Evolutionary conservation across 345 rosid species (phyloP).

Genomic region (Sapria himalayana): DNA sequence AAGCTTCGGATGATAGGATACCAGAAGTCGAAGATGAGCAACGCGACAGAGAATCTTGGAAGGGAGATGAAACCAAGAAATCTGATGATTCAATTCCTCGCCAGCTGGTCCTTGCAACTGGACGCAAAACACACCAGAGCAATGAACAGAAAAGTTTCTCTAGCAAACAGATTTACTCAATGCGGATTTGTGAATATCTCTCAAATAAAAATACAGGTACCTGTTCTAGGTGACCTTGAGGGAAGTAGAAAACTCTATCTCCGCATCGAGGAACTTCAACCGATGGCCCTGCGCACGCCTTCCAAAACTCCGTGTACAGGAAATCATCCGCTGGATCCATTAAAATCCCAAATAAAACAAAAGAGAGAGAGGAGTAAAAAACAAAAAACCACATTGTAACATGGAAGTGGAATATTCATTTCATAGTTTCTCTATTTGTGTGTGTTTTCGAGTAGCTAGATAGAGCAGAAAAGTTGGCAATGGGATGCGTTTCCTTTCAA

Average conservation of each 20-base stretch:
- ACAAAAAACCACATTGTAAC: no score
- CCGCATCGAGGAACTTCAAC: conserved; percentile 46
- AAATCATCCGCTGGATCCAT: conserved; percentile 22
- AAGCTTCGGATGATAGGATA: conserved; percentile 9
- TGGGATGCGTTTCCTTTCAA: no score
- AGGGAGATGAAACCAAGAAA: conserved; percentile 46
- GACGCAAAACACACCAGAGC: conserved; percentile 3
- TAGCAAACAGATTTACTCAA: conserved; percentile 7
- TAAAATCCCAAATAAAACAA: conserved; percentile 8
- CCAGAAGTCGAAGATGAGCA: conserved; percentile 52
- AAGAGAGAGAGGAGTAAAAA: no score
- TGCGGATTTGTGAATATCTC: neutral
- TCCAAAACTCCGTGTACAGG: conserved; percentile 61
- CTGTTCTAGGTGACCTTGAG: conserved; percentile 97
- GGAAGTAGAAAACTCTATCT: conserved; percentile 62
- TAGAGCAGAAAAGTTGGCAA: no score
- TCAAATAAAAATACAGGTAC: conserved; percentile 12
- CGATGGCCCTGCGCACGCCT: conserved; percentile 66
- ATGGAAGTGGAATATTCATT: no score
- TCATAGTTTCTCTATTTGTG: no score
- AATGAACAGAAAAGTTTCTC: neutral
- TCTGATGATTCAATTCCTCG: conserved; percentile 49
- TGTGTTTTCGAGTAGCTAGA: no score
- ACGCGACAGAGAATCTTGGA: conserved; percentile 74
- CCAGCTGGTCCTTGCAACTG: conserved; percentile 82